Conservation (phyloP, 371 early-diverging fungal genomes). For the Actinomucor elegans region DNA sequence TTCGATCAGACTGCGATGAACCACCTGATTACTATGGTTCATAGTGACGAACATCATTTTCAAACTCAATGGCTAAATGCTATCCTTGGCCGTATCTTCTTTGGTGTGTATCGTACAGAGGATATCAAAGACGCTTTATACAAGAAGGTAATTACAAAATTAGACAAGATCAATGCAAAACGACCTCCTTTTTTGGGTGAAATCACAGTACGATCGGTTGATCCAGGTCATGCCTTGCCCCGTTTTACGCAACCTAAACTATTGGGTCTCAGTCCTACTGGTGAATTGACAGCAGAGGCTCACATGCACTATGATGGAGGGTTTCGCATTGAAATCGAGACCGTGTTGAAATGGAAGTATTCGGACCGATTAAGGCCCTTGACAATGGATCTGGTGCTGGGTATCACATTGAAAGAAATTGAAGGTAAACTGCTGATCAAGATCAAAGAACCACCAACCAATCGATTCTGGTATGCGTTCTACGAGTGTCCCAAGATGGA, state of each 20-base stretch:
- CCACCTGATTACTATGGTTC: conserved; percentile 55
- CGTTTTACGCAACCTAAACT: conserved; percentile 78
- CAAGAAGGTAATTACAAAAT: conserved; percentile 65
- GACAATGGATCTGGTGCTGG: conserved; percentile 76
- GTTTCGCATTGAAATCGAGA: conserved; percentile 71
- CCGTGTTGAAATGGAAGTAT: conserved; percentile 58
- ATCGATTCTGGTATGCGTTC: conserved; percentile 90
- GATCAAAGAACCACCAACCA: conserved; percentile 84
- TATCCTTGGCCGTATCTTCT: conserved; percentile 78
- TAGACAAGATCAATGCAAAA: conserved; percentile 65
- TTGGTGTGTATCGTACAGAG: conserved; percentile 70
- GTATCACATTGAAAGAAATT: conserved; percentile 69
- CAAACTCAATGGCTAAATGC: conserved; percentile 90
- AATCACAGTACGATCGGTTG: conserved; percentile 76
- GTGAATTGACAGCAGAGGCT: conserved; percentile 75
- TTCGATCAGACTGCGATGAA: conserved; percentile 60
- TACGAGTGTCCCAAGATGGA: conserved; percentile 80
- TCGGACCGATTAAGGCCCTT: conserved; percentile 61
- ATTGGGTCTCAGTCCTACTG: conserved; percentile 62
- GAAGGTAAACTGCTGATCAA: conserved; percentile 75
- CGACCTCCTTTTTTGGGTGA: conserved; percentile 80
- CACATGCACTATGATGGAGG: conserved; percentile 81
- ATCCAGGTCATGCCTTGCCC: conserved; percentile 81
- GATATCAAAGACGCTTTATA: conserved; percentile 58
- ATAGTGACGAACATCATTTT: conserved; percentile 64